These are phyloP conservation scores for Pyrenophora tritici-repentis DNA, from an alignment of 2,329 filamentous ascomycete genomes.

Conservation along the genomic window DNA sequence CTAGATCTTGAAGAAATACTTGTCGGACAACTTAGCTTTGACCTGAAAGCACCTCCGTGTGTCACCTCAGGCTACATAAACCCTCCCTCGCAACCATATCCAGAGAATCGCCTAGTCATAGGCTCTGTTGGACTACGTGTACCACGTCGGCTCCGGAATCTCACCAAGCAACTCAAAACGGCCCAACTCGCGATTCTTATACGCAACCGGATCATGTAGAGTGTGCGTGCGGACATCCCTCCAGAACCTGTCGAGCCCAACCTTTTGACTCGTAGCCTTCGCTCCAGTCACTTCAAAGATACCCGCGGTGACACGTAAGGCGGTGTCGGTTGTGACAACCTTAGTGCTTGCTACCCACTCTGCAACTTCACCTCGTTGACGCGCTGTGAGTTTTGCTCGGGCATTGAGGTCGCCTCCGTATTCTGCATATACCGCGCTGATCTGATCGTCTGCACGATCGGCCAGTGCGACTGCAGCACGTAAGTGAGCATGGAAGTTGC, in stretches of 20 bases:
- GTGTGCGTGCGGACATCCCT: constrained; percentile 69
- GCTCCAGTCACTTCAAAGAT: constrained; percentile 69
- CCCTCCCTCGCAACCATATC: too few relatives aligned
- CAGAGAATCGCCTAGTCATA: not conserved
- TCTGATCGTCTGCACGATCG: constrained; percentile 59
- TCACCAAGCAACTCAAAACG: constrained; percentile 62
- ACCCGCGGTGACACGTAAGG: constrained; percentile 62
- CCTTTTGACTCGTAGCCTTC: constrained; percentile 61
- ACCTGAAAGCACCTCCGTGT: too few relatives aligned
- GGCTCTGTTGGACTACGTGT: constrained; percentile 52
- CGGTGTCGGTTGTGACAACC: constrained; percentile 65
- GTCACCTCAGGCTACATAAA: too few relatives aligned
- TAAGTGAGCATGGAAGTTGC: constrained; percentile 66
- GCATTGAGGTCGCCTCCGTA: constrained; percentile 42
- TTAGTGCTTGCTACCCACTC: constrained; percentile 68
- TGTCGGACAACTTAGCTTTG: too few relatives aligned
- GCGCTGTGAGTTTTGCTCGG: constrained; percentile 54
- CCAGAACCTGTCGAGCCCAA: constrained; percentile 69
- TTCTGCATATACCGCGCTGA: constrained; percentile 55
- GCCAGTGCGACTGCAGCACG: constrained; percentile 64
- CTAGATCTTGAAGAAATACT: too few relatives aligned
- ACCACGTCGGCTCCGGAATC: constrained; percentile 65
- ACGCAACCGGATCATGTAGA: constrained; percentile 69
- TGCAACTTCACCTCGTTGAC: constrained; percentile 63
- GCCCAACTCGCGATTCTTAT: constrained; percentile 68